These are phyloP conservation scores for Pythium chondricola DNA, from an alignment of 352 stramenopile genomes.

Conservation along the genomic window DNA sequence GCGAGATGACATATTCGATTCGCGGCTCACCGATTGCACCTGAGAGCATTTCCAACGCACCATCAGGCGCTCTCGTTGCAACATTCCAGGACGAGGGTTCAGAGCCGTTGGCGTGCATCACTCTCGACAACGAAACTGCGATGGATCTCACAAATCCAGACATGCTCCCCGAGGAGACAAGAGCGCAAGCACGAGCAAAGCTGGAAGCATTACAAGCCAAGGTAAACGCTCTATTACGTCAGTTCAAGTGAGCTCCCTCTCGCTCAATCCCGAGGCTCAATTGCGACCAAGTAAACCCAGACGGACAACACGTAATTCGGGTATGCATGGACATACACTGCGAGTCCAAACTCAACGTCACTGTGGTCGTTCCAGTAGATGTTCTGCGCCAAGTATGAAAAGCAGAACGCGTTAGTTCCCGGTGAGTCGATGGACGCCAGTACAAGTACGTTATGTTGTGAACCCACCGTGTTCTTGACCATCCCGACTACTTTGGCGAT, in stretches of 20 bases:
- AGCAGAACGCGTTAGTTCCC: neutral
- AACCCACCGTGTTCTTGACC: constrained; percentile 79
- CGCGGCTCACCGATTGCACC: constrained; percentile 62
- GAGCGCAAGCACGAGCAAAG: constrained; percentile 51
- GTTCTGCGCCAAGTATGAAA: constrained; percentile 29
- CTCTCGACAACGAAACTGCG: constrained; percentile 51
- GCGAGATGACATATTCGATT: constrained; percentile 66
- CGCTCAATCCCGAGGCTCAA: constrained; percentile 29
- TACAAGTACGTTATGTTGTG: neutral
- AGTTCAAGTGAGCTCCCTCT: constrained; percentile 35
- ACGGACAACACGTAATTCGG: constrained; percentile 86
- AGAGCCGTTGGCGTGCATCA: constrained; percentile 44
- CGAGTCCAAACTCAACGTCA: constrained; percentile 88
- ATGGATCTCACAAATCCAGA: constrained; percentile 63
- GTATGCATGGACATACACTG: constrained; percentile 81
- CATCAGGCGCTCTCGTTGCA: constrained; percentile 45
- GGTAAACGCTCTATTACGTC: constrained; percentile 49
- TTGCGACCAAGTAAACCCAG: constrained; percentile 89
- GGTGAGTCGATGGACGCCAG: too few species aligned
- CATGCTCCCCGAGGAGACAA: constrained; percentile 45
- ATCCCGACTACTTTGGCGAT: constrained; percentile 64
- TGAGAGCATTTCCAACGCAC: constrained; percentile 46
- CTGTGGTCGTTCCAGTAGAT: constrained; percentile 85
- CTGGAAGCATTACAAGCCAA: constrained; percentile 66
- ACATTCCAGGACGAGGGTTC: constrained; percentile 40